Evolutionary conservation across 1,284 basidiomycete genomes (phyloP), one percentile per base, ranked within the genome.

Genomic region (Apiotrichum montevideense): DNA sequence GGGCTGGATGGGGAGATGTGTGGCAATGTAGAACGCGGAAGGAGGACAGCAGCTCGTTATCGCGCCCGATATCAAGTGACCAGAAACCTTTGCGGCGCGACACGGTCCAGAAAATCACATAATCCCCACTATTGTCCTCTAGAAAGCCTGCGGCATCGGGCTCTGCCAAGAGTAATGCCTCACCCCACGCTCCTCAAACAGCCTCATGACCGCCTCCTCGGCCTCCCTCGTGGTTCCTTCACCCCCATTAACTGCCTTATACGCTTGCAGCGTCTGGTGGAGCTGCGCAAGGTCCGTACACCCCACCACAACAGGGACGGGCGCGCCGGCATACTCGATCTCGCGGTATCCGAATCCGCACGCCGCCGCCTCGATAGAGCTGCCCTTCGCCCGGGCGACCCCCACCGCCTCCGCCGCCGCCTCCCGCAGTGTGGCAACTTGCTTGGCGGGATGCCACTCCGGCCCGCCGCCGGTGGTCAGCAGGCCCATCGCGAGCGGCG

Each of bases 401-500:
- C 57, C 37, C 1, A 57, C 62, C 0, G 70, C 72, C 37, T 67
- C 60, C 8, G 61, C 46, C 1, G 65, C 64, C 1, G 66, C 66
- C 3, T 56, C 55, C 32, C 53, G 62, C 13, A 73, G 35, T 2
- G 58, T 56, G 3, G 55, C 51, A 1, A 65, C 52, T 6, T 54
- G 40, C 41, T 62, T 55, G 3, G 89, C 90, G 7, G 94, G 93
- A 70, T 97, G 94, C 95, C 94, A 98, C 0, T 72, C 52, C 0
- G 90, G 89, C 2, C 84, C 81, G 0, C 77, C 79, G 3, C 73
- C 64, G 4, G 81, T 79, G 0, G 87, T 87, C 42, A 98, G 81
- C 1, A 97, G 82, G 0, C 90, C 90, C 94, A 98, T 98, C 66
- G 85, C 86, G 52, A 98, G 81, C 3, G 95, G 95, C 0, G 91